These are phyloP conservation scores for Quercus agrifolia DNA, from an alignment of 306 rosid genomes.

Conservation along the genomic window DNA sequence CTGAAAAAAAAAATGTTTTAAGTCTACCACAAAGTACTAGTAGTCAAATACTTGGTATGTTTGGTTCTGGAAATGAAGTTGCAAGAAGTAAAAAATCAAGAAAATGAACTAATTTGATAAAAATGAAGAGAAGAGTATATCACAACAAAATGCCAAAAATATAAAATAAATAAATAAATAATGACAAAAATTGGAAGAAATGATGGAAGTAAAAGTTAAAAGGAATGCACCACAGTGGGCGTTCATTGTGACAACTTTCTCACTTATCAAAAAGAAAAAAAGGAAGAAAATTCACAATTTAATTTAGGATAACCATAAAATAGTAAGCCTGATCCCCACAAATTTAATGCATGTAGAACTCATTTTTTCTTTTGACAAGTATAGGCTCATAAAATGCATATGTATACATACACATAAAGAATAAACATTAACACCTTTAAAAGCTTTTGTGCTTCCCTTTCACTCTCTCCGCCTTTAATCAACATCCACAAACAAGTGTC, in stretches of 20 bases:
- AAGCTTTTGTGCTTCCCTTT: slow-evolving; percentile 43
- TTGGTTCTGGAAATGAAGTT: too few species aligned
- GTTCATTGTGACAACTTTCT: too few species aligned
- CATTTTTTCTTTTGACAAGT: background rate
- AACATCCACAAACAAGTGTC: slow-evolving; percentile 68
- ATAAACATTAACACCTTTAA: slow-evolving; percentile 33
- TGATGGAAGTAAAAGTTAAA: background rate
- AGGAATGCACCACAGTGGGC: too few species aligned
- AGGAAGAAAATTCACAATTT: background rate
- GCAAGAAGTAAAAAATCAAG: too few species aligned
- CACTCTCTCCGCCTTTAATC: slow-evolving; percentile 55
- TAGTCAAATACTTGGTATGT: background rate
- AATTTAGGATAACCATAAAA: background rate
- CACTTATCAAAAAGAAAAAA: too few species aligned
- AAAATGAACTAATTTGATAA: too few species aligned
- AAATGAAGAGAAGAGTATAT: background rate
- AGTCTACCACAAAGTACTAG: background rate
- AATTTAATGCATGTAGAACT: background rate
- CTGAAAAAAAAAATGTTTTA: background rate
- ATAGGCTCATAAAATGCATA: background rate
- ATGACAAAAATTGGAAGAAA: background rate
- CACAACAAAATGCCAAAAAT: background rate
- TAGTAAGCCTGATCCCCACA: background rate
- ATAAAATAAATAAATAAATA: background rate
- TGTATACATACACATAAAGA: background rate